Percentiles rank a stretch among this genome's conserved stretches.
Evolutionary conservation across 495 filamentous ascomycete genomes (phyloP).

Genomic region (Talaromyces thailandensis): DNA sequence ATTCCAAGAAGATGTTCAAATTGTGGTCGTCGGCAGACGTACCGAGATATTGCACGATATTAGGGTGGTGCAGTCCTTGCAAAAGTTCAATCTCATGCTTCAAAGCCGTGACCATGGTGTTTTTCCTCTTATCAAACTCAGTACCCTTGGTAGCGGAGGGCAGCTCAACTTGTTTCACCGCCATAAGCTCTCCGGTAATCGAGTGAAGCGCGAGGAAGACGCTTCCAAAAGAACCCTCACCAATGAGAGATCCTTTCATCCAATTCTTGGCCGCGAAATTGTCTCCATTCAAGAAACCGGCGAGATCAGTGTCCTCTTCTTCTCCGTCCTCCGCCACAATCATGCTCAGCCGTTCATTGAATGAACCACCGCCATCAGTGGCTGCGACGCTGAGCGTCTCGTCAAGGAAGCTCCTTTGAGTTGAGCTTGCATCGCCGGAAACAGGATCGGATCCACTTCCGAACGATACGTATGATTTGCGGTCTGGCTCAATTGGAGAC

Average conservation of each 20-base stretch:
- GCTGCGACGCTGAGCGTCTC: slow-evolving; percentile 64
- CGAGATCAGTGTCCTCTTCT: slow-evolving; percentile 69
- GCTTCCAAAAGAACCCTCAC: slow-evolving; percentile 92
- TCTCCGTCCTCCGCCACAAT: slow-evolving; percentile 71
- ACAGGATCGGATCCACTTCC: slow-evolving; percentile 72
- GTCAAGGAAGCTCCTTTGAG: slow-evolving; percentile 70
- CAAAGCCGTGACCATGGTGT: slow-evolving; percentile 92
- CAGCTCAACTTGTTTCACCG: slow-evolving; percentile 96
- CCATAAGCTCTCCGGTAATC: slow-evolving; percentile 94
- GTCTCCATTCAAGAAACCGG: slow-evolving; percentile 80
- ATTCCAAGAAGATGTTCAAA: slow-evolving; percentile 99
- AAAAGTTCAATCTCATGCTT: slow-evolving; percentile 94
- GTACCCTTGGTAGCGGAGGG: slow-evolving; percentile 71
- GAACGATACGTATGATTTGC: slow-evolving; percentile 95
- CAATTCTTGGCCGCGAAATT: slow-evolving; percentile 93
- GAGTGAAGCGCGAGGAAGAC: slow-evolving; percentile 96
- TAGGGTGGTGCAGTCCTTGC: slow-evolving; percentile 87
- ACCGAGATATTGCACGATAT: slow-evolving; percentile 97
- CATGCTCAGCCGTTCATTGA: slow-evolving; percentile 58
- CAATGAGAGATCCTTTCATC: slow-evolving; percentile 98
- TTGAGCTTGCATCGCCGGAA: slow-evolving; percentile 61
- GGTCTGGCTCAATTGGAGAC: slow-evolving; percentile 77
- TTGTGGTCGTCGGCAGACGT: slow-evolving; percentile 84
- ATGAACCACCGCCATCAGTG: slow-evolving; percentile 52
- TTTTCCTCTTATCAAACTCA: slow-evolving; percentile 80